Evolutionary conservation across 139 green algal species (phyloP).

Genomic region (Micromonas pusilla): DNA sequence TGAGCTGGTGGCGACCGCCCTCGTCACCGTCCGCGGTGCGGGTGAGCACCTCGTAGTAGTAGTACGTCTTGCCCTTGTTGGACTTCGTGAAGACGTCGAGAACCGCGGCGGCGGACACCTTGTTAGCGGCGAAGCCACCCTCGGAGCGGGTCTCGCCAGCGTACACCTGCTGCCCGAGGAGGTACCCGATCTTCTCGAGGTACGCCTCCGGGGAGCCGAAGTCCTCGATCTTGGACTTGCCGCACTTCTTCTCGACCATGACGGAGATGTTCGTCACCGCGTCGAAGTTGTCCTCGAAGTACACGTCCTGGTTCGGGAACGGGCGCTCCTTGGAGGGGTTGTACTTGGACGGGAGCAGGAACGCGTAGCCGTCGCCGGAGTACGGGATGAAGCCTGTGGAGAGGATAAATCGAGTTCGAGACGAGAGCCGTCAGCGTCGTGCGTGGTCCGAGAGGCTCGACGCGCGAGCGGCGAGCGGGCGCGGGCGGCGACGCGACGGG

Average conservation of each 20-base stretch:
- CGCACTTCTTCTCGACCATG: constrained; percentile 52
- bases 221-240: constrained; percentile 73
- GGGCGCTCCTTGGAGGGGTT: constrained; percentile 91
- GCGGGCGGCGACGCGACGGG: too few relatives aligned
- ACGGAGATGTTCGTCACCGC: constrained; percentile 52
- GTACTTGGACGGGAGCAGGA: constrained; percentile 91
- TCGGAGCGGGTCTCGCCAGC: constrained; percentile 74
- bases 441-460: neutral
- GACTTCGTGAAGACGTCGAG: constrained; percentile 72
- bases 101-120: constrained; percentile 69
- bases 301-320: constrained; percentile 53
- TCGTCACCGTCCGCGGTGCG: constrained; percentile 88
- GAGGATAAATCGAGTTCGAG: too few relatives aligned
- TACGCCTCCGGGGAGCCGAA: constrained; percentile 80
- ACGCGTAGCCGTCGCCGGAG: constrained; percentile 79
- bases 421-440: too few relatives aligned
- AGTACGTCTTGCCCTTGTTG: constrained; percentile 95
- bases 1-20: constrained; percentile 91
- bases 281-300: constrained; percentile 93
- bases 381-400: constrained; percentile 78
- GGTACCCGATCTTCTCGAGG: constrained; percentile 61
- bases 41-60: constrained; percentile 77
- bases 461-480: too few relatives aligned
- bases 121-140: constrained; percentile 80
- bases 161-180: constrained; percentile 60